Evolutionary conservation across 139 green algal species (phyloP), one percentile per base, ranked within the genome.

Genomic region (Gonium pectorale): DNA sequence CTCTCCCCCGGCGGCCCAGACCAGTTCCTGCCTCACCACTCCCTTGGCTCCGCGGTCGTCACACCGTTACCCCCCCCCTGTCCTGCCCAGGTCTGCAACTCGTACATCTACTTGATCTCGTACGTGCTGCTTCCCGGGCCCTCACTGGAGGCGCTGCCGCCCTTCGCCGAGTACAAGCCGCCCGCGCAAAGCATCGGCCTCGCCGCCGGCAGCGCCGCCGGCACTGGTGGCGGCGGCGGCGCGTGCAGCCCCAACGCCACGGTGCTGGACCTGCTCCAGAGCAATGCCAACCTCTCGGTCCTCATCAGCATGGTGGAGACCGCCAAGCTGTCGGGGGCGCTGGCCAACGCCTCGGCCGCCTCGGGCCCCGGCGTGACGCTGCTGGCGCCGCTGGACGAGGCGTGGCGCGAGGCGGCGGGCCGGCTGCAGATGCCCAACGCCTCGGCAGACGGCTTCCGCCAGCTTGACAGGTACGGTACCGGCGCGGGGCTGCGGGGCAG

Each of bases 71-170:
- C n/a, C n/a, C n/a, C n/a, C n/a, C n/a, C n/a, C n/a, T 24, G 59
- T 3, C 22, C 19, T 35, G 27, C 60, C 4, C 74, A 31, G 21
- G 54, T 81, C 21, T 70, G 74, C 37, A 44, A 29, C 33, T 31
- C 3, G 31, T 80, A 67, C 73, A 31, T 54, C 13, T 82, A 82
- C 74, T 26, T 60, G 24, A 13, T 87, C 3, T 67, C 72, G 19
- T 81, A 87, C 56, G 59, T 81, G 21, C 81, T 87, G 33, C 70
- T 87, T n/a, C 81, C 81, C 13, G 64, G 41, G 3, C 41, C 44
- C 9, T 74, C 59, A 17, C 51, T 87, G 67, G 29, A 59, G 4
- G 33, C 62, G 2, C 37, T 87, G 69, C 81, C 81, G 26, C 70
- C 70, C 41, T 87, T 87, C 33, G 35, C 43, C 2, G 59, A 72